Base-by-base conservation (phyloP, 495 filamentous ascomycete species). In the Podospora sp. region DNA sequence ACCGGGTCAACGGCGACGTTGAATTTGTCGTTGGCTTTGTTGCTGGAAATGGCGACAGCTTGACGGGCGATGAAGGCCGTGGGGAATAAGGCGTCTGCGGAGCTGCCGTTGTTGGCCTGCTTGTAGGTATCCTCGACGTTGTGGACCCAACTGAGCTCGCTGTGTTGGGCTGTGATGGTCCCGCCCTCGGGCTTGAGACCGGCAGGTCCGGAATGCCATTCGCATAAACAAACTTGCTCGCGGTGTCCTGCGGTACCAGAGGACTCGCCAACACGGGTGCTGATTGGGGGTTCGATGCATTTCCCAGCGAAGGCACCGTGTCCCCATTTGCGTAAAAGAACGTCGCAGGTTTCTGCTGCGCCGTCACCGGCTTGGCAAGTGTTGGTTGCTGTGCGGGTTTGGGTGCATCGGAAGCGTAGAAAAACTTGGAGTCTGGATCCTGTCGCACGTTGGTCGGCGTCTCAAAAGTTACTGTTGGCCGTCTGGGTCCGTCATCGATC, bases 141-240 rank as follows among this genome's bases (percentile, higher is more conserved):
- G 73, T 75, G 14, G 83, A 81, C n/a, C 79, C 73, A 1, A 72
- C 73, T 8, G 84, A 83, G 60, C 77, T 77, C 2, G 82, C 75
- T 4, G 67, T 58, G 52, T 70, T 52, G 66, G 78, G 36, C 27
- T 57, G 68, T 60, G 76, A 26, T 62, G 78, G 65, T 60, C 66
- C 71, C 22, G 77, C 65, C 26, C 65, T 72, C 6, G 69, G 24
- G 6, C n/a, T n/a, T n/a, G n/a, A n/a, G n/a, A 69, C 63, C 53
- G 70, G 65, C 49, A 82, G 58, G 29, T 88, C 78, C 49, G 82
- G 80, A 53, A 79, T 76, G 53, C 86, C 80, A 73, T 89, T 85
- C 79, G 90, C 85, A 87, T 95, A 77, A 87, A 98, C 75, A 88
- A 98, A 84, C 91, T 97, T 82, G 84, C 75, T 82, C 50, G 71